Percentiles rank a stretch among this genome's conserved stretches.
These are phyloP conservation scores for Tylopilus felleus DNA, from an alignment of 768 basidiomycete genomes.

Conservation along the genomic window DNA sequence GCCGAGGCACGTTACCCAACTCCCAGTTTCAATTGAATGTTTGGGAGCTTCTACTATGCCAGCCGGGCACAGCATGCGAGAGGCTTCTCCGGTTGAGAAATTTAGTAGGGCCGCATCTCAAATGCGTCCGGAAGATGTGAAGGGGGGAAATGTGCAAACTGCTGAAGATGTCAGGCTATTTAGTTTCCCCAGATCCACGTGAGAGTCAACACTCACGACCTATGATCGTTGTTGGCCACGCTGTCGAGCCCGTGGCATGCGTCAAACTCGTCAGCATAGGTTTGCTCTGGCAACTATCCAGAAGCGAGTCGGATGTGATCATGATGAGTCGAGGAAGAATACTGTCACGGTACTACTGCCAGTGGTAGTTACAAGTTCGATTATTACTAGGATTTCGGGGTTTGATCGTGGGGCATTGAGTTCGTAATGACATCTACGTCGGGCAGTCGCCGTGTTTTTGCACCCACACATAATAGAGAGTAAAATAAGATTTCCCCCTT, in stretches of 20 bases:
- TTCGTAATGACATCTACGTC: slow-evolving; percentile 13
- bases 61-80: not conserved
- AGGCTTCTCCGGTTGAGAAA: not conserved
- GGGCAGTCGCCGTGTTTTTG: slow-evolving; percentile 9
- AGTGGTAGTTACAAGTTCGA: not conserved
- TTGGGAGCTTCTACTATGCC: not conserved
- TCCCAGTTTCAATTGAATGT: not conserved
- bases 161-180: not conserved
- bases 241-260: not conserved
- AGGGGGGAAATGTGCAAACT: not conserved
- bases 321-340: not conserved
- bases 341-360: too few species aligned
- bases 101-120: not conserved
- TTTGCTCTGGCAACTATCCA: not conserved
- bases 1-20: not conserved
- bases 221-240: too few species aligned
- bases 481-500: slow-evolving; percentile 9
- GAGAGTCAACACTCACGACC: not conserved
- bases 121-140: not conserved
- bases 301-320: not conserved
- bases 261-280: not conserved
- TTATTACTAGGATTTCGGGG: not conserved
- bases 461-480: slow-evolving; percentile 1
- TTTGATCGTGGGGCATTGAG: slow-evolving; percentile 4
- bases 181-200: not conserved